Percentiles rank a stretch among this genome's conserved stretches.
Conservation (phyloP, 257 asterid species). For the Salvia hispanica region DNA sequence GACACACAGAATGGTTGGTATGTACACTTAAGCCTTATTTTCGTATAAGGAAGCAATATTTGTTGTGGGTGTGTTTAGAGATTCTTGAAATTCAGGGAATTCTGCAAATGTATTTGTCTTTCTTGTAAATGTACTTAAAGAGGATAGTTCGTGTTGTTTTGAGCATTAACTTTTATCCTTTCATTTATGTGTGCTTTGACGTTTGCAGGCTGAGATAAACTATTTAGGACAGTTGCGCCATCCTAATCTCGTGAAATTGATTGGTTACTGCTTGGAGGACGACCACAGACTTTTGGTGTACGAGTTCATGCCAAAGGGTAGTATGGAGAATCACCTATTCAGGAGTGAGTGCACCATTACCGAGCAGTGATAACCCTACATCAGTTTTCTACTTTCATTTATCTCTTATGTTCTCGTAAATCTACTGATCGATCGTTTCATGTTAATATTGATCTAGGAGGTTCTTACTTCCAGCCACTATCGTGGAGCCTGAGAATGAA, state of each 20-base stretch:
- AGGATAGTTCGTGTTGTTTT: not conserved
- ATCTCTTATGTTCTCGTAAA: not conserved
- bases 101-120: not conserved
- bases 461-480: constrained; percentile 73
- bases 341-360: constrained; percentile 52
- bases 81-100: not conserved
- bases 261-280: constrained; percentile 74
- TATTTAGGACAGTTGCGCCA: constrained; percentile 67
- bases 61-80: not conserved
- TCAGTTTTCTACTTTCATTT: not conserved
- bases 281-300: constrained; percentile 68
- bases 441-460: constrained; percentile 48
- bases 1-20: constrained; percentile 94
- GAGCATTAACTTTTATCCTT: not conserved
- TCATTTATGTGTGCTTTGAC: constrained; percentile 12
- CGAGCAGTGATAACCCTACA: not conserved
- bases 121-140: not conserved
- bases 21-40: constrained; percentile 20
- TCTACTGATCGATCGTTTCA: constrained; percentile 9
- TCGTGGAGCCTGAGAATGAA: constrained; percentile 75
- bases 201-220: constrained; percentile 65
- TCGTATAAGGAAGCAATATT: not conserved
- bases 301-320: constrained; percentile 78
- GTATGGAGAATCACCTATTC: constrained; percentile 74
- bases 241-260: constrained; percentile 72